A percentile compares a stretch with the other conserved stretches of the same genome.
Conservation (phyloP, 805 yeast genomes). For the Sugiyamaella valdiviana region DNA sequence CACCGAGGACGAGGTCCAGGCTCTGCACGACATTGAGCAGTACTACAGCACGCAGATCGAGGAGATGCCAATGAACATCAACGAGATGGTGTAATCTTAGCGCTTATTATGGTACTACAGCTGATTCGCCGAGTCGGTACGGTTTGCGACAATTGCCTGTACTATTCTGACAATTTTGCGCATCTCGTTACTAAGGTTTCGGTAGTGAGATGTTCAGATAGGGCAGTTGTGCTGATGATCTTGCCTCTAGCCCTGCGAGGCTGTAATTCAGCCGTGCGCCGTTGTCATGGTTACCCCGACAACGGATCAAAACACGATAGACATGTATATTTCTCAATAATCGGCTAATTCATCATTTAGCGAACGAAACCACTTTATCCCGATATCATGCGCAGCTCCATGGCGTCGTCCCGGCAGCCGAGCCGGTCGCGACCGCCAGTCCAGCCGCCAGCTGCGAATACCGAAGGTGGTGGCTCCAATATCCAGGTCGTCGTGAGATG, state of each 20-base stretch:
- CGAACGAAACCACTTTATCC: neutral
- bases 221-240: neutral
- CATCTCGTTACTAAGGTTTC: neutral
- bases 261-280: neutral
- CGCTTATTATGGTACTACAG: neutral
- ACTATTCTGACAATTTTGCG: too few relatives aligned
- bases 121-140: neutral
- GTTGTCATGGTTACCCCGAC: neutral
- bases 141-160: too few relatives aligned
- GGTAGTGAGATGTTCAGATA: neutral
- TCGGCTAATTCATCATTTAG: neutral
- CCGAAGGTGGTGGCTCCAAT: slow-evolving; percentile 34
- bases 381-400: neutral
- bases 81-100: slow-evolving; percentile 32
- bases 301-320: neutral
- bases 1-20: slow-evolving; percentile 68
- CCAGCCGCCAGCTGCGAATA: neutral
- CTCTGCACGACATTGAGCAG: slow-evolving; percentile 79
- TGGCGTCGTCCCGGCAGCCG: neutral
- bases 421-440: neutral
- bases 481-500: slow-evolving; percentile 61
- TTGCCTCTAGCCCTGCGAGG: neutral
- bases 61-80: slow-evolving; percentile 73
- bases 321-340: neutral
- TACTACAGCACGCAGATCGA: slow-evolving; percentile 85